Conservation (phyloP, 495 filamentous ascomycete genomes). For the Tuber brumale region DNA sequence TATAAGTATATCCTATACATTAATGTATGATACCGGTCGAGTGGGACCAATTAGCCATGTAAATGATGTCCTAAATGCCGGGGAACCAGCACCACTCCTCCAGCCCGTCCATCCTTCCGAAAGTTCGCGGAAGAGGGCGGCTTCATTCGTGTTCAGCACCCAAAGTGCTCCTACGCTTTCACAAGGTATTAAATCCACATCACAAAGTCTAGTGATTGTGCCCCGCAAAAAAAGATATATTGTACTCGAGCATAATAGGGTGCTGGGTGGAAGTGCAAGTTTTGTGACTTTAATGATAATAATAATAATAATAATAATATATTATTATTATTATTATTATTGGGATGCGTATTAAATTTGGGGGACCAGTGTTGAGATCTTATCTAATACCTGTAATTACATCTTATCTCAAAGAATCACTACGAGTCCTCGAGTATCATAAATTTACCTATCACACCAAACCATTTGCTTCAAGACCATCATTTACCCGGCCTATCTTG, state of each 20-base stretch:
- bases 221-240: neutral
- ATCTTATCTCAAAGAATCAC: constrained; percentile 2
- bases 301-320: no score
- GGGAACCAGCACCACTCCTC: neutral
- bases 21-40: neutral
- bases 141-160: neutral
- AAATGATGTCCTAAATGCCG: neutral
- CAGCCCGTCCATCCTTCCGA: neutral
- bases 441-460: no score
- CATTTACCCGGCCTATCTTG: neutral
- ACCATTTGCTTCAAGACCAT: no score
- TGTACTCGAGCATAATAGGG: neutral
- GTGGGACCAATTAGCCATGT: neutral
- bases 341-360: neutral
- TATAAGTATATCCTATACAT: neutral
- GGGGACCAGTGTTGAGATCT: neutral
- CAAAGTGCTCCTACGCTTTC: neutral
- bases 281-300: neutral
- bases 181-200: neutral
- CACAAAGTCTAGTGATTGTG: neutral
- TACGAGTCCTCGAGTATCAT: no score
- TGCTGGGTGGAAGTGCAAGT: constrained; percentile 4
- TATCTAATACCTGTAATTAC: constrained; percentile 3
- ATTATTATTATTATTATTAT: neutral
- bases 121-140: no score